These are phyloP conservation scores for Rhizomucor pusillus DNA, from an alignment of 371 early-diverging fungal species.

Conservation along the genomic window DNA sequence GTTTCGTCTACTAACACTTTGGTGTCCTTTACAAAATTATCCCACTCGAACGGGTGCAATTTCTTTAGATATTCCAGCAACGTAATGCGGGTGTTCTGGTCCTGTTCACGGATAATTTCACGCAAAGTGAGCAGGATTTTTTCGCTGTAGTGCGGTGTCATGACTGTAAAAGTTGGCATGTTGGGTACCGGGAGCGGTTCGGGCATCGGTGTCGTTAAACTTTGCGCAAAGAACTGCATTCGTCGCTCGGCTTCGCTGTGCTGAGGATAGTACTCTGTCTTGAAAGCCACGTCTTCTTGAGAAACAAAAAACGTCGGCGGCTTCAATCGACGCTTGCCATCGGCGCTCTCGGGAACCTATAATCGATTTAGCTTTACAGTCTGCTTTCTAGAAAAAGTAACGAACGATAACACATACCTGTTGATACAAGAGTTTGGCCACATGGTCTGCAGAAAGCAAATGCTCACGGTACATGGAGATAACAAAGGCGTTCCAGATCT, in stretches of 20 bases:
- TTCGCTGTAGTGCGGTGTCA: slow-evolving; percentile 87
- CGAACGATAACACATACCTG: slow-evolving; percentile 42
- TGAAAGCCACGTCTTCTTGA: slow-evolving; percentile 77
- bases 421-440: slow-evolving; percentile 74
- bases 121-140: slow-evolving; percentile 81
- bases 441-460: slow-evolving; percentile 72
- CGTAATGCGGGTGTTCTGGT: slow-evolving; percentile 76
- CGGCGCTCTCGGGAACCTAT: slow-evolving; percentile 38
- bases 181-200: slow-evolving; percentile 78
- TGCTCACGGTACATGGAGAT: slow-evolving; percentile 86
- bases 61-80: slow-evolving; percentile 84
- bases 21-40: slow-evolving; percentile 87
- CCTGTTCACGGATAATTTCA: slow-evolving; percentile 84
- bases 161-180: slow-evolving; percentile 87
- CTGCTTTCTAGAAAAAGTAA: slow-evolving; percentile 11
- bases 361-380: not conserved
- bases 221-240: slow-evolving; percentile 87
- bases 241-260: slow-evolving; percentile 83
- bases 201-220: slow-evolving; percentile 81
- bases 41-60: slow-evolving; percentile 83
- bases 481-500: slow-evolving; percentile 88
- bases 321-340: slow-evolving; percentile 64
- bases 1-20: slow-evolving; percentile 73
- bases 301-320: slow-evolving; percentile 79
- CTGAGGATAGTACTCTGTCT: slow-evolving; percentile 73